Conservation (phyloP, 176 grass and related monocot genomes). For the Thinopyrum elongatum region DNA sequence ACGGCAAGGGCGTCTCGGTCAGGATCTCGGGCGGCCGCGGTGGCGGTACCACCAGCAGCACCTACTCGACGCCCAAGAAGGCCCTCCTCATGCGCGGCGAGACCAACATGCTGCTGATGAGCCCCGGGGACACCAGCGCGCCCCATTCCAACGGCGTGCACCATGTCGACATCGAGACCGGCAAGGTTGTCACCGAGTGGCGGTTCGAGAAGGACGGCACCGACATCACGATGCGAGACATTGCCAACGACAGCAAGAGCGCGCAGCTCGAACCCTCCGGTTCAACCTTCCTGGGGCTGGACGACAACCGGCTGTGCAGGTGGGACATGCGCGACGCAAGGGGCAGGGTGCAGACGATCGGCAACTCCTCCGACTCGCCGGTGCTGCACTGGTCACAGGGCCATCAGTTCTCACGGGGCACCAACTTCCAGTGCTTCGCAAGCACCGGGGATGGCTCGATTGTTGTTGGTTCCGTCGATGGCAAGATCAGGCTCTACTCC, state of each 20-base stretch:
- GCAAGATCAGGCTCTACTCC: slow-evolving; percentile 86
- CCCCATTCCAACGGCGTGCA: slow-evolving; percentile 53
- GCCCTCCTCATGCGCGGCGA: slow-evolving; percentile 76
- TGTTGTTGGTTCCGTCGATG: slow-evolving; percentile 80
- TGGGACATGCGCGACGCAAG: slow-evolving; percentile 89
- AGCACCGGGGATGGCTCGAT: slow-evolving; percentile 86
- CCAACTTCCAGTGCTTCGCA: slow-evolving; percentile 91
- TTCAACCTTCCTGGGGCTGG: slow-evolving; percentile 83
- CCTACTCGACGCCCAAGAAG: slow-evolving; percentile 55
- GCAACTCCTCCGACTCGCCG: slow-evolving; percentile 54
- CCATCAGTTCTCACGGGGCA: slow-evolving; percentile 83
- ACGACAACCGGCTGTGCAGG: slow-evolving; percentile 78
- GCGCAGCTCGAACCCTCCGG: slow-evolving; percentile 78
- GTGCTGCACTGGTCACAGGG: slow-evolving; percentile 87
- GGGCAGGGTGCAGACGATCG: slow-evolving; percentile 77
- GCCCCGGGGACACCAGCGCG: slow-evolving; percentile 40
- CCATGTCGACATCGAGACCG: slow-evolving; percentile 85
- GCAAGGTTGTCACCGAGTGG: slow-evolving; percentile 80
- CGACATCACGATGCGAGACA: slow-evolving; percentile 82
- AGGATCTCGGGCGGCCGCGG: slow-evolving; percentile 40
- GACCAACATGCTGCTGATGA: slow-evolving; percentile 92
- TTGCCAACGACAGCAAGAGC: slow-evolving; percentile 80
- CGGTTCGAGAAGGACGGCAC: slow-evolving; percentile 80
- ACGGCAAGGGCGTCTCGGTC: slow-evolving; percentile 74
- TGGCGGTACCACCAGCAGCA: background rate